Evolutionary conservation across 2,329 filamentous ascomycete genomes (phyloP).

Genomic region (Sclerotiophoma versabilis): DNA sequence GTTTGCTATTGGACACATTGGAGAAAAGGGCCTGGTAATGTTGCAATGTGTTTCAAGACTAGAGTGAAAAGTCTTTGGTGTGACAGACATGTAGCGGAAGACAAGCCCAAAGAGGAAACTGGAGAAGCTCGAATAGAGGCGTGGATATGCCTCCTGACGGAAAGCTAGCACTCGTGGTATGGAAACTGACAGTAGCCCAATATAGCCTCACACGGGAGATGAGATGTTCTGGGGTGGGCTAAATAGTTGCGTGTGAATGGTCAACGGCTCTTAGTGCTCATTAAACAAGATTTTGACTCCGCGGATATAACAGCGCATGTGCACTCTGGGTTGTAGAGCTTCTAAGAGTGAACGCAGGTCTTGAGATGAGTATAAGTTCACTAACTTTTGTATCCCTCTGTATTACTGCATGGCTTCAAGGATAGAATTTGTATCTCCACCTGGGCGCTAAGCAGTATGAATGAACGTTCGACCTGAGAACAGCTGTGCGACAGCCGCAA

Average conservation of each 20-base stretch:
- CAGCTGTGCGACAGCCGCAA: neutral
- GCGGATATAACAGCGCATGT: neutral
- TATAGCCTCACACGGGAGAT: slow-evolving; percentile 11
- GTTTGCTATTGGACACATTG: neutral
- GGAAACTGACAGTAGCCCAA: neutral
- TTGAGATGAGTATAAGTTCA: neutral
- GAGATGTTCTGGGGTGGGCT: neutral
- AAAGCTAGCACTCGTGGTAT: slow-evolving; percentile 1
- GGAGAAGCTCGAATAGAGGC: neutral
- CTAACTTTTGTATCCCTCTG: too few relatives aligned
- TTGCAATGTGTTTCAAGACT: neutral
- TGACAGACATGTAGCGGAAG: neutral
- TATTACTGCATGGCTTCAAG: neutral
- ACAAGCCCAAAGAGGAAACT: slow-evolving; percentile 2
- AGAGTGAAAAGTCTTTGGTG: neutral
- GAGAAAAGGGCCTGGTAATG: neutral
- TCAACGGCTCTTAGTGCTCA: neutral
- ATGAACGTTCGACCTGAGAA: too few relatives aligned
- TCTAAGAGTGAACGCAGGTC: neutral
- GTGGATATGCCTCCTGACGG: slow-evolving; percentile 11
- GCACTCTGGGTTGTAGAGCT: neutral
- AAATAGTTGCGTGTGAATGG: slow-evolving; percentile 14
- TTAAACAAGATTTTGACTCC: neutral
- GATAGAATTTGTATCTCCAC: too few relatives aligned
- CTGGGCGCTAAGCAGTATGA: neutral